Base-by-base conservation (phyloP, 2,329 filamentous ascomycete species). In the Stromatinia cepivora region DNA sequence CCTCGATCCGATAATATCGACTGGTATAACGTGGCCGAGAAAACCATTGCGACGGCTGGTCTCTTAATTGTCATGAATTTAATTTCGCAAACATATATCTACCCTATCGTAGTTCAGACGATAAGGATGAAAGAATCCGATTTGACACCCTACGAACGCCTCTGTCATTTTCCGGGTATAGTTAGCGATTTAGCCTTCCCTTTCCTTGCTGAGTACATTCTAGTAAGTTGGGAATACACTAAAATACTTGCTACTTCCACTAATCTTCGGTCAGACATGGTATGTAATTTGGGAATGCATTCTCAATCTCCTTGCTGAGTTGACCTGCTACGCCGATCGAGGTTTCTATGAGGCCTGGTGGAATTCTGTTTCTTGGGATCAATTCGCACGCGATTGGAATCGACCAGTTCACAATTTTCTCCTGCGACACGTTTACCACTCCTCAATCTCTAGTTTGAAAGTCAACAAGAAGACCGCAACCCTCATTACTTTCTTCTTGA, bases 301-400 rank as follows among this genome's bases (percentile, higher is more conserved):
- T 48, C 82, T 93, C 71, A 94, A 94, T 78, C 86, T 92, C 20
- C 82, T 94, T 31, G 92, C 91, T 5, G 92, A 94, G 79, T 78
- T 94, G 68, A 93, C 91, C 0, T 83, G 84, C 72, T 94, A 94
- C 77, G 91, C 91, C 6, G 92, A 94, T 77, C 86, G 91, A 59
- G 89, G 87, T 71, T 93, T 93, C 79, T 89, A 89, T 75, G 83
- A 84, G 52, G 84, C 85, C 62, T 89, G 87, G 87, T 88, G 87
- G 87, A 89, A 89, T 73, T 84, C 82, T 71, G 81, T 86, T 4
- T 87, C 85, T 0, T 92, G 89, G 86, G 90, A 93, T 75, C 89
- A 93, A 76, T 94, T 92, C 75, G 91, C 91, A 5, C 84, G 91
- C 52, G 90, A 93, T 77, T 94, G 92, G 92, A 94, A 94, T 77